phyloP scores from a whole-genome alignment of 1,139 yeast species.

The Yamadazyma blattariae region DNA sequence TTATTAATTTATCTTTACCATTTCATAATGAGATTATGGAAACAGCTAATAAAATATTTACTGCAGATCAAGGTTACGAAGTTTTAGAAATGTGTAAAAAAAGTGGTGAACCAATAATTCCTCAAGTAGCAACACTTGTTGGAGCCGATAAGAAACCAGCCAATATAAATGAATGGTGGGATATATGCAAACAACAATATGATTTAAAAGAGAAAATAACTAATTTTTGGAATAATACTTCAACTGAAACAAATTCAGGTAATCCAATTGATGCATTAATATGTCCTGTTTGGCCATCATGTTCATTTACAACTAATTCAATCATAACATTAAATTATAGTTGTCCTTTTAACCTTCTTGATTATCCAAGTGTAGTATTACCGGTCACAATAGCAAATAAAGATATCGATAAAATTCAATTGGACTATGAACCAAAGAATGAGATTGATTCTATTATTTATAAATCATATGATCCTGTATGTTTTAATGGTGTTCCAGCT shows the following conservation, averaged over 20 bases:
- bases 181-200: constrained; percentile 42
- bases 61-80: constrained; percentile 17
- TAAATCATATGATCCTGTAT: constrained; percentile 19
- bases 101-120: constrained; percentile 16
- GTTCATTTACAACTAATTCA: constrained; percentile 31
- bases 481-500: constrained; percentile 25
- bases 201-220: constrained; percentile 50
- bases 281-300: constrained; percentile 42
- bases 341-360: constrained; percentile 52
- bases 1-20: constrained; percentile 15
- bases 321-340: constrained; percentile 66
- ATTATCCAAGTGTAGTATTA: constrained; percentile 53
- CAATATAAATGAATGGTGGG: constrained; percentile 36
- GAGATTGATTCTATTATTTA: constrained; percentile 32
- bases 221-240: constrained; percentile 61
- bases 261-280: constrained; percentile 52
- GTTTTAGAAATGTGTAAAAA: constrained; percentile 11
- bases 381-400: constrained; percentile 38
- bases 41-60: constrained; percentile 9
- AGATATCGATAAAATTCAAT: constrained; percentile 25
- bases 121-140: neutral
- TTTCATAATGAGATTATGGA: constrained; percentile 7
- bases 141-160: neutral
- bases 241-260: constrained; percentile 37
- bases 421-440: constrained; percentile 17